Base-by-base conservation (phyloP, 495 filamentous ascomycete genomes). In the Filosporella fistucella region DNA sequence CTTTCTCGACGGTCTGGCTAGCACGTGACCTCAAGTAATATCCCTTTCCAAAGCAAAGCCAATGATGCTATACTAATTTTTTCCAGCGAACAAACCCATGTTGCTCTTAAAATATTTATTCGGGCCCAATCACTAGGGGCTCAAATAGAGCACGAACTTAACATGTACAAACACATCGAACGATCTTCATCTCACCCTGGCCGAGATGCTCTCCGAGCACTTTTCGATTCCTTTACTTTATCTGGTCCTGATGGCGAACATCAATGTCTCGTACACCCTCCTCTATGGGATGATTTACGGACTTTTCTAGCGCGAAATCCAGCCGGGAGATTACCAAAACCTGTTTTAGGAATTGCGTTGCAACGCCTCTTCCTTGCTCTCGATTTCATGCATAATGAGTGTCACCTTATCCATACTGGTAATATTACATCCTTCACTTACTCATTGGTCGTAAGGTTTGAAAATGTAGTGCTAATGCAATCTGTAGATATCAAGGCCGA, bases 1-100 rank as follows among this genome's bases (percentile, higher is more conserved):
- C 67, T 2, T 64, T 60, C 20, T 80, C 76, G 10, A 80, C 76
- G 3, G 69, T 65, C 6, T 78, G 74, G 74, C 61, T 81, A 18
- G 68, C 66, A 39, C 67, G 65, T 10, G 74, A 77, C 62, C 62
- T 79, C 32, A 49, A 64, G 67, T 70, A 60, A 52, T 67, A n/a
- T n/a, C n/a, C n/a, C n/a, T n/a, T n/a, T n/a, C n/a, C n/a, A n/a
- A n/a, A n/a, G n/a, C n/a, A n/a, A n/a, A n/a, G n/a, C n/a, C 54
- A n/a, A 23, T 22, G 12, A 8, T 29, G 13, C n/a, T n/a, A n/a
- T n/a, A n/a, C n/a, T n/a, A n/a, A n/a, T n/a, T n/a, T n/a, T n/a
- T n/a, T n/a, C 29, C 14, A 42, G 45, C 29, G 47, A 3, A n/a
- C 40, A 51, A 28, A 8, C 14, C 20, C 24, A 49, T 20, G 40